These are phyloP conservation scores for Thamnidium elegans DNA, from an alignment of 192 early-diverging fungal genomes.

Conservation along the genomic window DNA sequence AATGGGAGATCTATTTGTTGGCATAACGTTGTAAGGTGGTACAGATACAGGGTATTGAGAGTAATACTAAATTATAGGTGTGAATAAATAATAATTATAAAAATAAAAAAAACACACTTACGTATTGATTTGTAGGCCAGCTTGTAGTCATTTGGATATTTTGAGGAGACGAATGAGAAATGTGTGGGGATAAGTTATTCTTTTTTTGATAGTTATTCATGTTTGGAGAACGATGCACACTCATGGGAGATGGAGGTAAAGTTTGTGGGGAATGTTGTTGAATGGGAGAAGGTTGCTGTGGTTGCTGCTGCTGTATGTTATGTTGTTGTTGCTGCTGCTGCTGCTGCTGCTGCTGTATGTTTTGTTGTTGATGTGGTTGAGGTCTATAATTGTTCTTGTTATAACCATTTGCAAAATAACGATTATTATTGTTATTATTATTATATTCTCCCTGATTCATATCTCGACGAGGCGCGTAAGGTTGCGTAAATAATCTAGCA, in stretches of 20 bases:
- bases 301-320: background rate
- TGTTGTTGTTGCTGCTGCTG: background rate
- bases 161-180: constrained; percentile 5
- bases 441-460: constrained; percentile 13
- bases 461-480: constrained; percentile 15
- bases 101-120: background rate
- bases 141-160: background rate
- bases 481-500: constrained; percentile 35
- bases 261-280: constrained; percentile 29
- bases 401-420: background rate
- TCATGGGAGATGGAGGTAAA: constrained; percentile 17
- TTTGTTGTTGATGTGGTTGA: background rate
- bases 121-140: background rate
- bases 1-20: constrained; percentile 25
- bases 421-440: background rate
- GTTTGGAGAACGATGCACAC: constrained; percentile 33
- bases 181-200: constrained; percentile 34
- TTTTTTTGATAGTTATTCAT: constrained; percentile 34
- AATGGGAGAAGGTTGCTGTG: constrained; percentile 19
- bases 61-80: constrained; percentile 14
- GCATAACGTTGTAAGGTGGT: background rate
- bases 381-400: background rate
- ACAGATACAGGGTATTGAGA: constrained; percentile 3
- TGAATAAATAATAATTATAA: background rate
- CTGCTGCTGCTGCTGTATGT: background rate